These are phyloP conservation scores for Prunella vulgaris DNA, from an alignment of 257 asterid species.

Conservation along the genomic window DNA sequence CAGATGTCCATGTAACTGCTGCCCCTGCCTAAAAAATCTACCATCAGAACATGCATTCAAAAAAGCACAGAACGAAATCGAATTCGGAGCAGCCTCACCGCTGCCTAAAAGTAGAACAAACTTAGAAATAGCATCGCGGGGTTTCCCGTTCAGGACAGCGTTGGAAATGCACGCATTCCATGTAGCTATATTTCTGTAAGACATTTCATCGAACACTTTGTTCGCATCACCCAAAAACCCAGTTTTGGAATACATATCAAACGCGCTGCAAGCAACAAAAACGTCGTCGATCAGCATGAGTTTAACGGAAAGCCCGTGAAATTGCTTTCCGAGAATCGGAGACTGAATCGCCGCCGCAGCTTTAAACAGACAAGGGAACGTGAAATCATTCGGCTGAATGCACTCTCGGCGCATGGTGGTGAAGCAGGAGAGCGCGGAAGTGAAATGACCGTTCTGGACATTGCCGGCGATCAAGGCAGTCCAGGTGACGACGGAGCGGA, in stretches of 20 bases:
- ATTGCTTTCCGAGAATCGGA: constrained; percentile 53
- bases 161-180: constrained; percentile 86
- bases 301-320: constrained; percentile 62
- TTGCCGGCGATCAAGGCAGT: constrained; percentile 76
- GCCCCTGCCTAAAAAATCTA: constrained; percentile 45
- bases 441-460: constrained; percentile 68
- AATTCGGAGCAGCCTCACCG: constrained; percentile 51
- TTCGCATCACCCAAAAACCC: constrained; percentile 36
- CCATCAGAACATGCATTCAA: constrained; percentile 77
- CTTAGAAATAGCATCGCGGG: constrained; percentile 38
- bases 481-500: constrained; percentile 93
- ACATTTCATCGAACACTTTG: constrained; percentile 75
- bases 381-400: constrained; percentile 77
- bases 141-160: constrained; percentile 50
- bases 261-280: constrained; percentile 77
- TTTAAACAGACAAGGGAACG: constrained; percentile 82
- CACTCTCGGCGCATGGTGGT: constrained; percentile 54
- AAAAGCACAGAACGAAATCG: constrained; percentile 73
- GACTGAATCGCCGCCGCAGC: constrained; percentile 49
- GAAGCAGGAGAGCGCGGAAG: constrained; percentile 46
- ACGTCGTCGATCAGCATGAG: constrained; percentile 42
- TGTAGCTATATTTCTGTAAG: constrained; percentile 58
- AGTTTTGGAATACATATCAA: constrained; percentile 68
- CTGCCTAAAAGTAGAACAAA: constrained; percentile 46
- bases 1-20: constrained; percentile 61